Evolutionary conservation across 1,284 basidiomycete species (phyloP).

Genomic region (Sanghuangporus baumii): DNA sequence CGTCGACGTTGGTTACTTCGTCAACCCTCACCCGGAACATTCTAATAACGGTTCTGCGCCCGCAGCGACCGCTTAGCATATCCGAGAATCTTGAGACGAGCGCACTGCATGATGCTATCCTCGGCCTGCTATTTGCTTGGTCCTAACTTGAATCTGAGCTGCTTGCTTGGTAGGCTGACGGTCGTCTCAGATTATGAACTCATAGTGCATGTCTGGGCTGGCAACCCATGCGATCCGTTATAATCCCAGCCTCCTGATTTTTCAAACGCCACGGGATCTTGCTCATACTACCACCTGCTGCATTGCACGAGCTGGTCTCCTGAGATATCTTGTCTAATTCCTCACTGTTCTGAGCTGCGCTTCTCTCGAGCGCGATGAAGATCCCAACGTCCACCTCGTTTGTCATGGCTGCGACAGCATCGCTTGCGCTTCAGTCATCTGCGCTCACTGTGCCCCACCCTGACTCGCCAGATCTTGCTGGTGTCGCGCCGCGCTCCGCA

Average conservation of each 20-base stretch:
- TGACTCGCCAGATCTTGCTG: constrained; percentile 12
- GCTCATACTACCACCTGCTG: neutral
- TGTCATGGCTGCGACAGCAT: constrained; percentile 26
- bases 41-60: neutral
- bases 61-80: too few relatives aligned
- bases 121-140: neutral
- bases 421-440: constrained; percentile 29
- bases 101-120: neutral
- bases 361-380: constrained; percentile 29
- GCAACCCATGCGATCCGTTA: neutral
- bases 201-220: neutral
- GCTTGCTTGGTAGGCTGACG: neutral
- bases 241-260: neutral
- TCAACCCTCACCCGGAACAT: neutral
- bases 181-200: neutral
- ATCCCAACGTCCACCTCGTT: constrained; percentile 31
- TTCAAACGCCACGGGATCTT: neutral
- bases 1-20: too few relatives aligned
- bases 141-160: neutral
- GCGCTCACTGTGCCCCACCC: constrained; percentile 6
- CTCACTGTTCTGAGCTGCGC: neutral
- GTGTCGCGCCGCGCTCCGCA: constrained; percentile 10
- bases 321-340: neutral
- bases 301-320: constrained; percentile 7
- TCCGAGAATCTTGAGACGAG: neutral